Conservation (phyloP, 345 rosid genomes). For the Corchorus olitorius region DNA sequence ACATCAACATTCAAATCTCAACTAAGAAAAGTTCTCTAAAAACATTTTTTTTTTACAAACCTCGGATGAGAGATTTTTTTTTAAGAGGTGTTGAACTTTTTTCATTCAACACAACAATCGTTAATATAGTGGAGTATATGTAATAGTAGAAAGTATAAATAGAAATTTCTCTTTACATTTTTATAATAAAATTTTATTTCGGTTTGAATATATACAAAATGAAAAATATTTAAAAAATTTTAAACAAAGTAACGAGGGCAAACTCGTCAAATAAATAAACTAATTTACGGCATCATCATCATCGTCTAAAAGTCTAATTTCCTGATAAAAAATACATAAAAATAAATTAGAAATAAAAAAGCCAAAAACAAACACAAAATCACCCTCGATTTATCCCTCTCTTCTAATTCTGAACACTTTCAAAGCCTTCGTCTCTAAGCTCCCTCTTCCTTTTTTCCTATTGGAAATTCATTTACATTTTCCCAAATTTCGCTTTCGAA, state of each 20-base stretch:
- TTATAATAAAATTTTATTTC: no score
- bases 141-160: no score
- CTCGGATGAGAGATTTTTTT: no score
- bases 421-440: conserved; percentile 50
- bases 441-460: conserved; percentile 15
- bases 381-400: conserved; percentile 13
- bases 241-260: neutral
- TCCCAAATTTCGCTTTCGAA: neutral
- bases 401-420: conserved; percentile 6
- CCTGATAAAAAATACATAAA: neutral
- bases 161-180: no score
- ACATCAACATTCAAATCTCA: no score
- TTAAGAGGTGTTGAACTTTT: no score
- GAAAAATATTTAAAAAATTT: no score
- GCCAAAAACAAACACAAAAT: neutral
- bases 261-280: neutral
- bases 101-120: no score
- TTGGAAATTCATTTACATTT: conserved; percentile 5
- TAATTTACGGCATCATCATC: neutral
- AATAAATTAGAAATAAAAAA: neutral
- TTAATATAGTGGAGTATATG: no score
- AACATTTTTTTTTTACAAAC: no score
- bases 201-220: no score
- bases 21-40: no score
- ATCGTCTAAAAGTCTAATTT: neutral